phyloP scores from a whole-genome alignment of 2,329 filamentous ascomycete species.

The Zymoseptoria passerinii region DNA sequence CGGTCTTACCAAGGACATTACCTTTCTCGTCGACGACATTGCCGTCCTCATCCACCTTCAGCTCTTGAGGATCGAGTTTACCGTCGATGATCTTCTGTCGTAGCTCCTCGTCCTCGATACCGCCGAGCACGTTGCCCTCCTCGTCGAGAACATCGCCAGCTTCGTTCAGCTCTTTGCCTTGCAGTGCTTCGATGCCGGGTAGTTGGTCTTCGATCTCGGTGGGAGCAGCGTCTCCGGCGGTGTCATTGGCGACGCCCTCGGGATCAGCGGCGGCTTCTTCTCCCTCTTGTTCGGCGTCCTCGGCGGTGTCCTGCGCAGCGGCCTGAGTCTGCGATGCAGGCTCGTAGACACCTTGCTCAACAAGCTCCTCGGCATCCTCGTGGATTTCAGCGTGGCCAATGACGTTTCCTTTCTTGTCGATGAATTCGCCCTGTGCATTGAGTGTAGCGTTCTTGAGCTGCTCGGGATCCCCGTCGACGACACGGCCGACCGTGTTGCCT shows the following conservation, averaged over 20 bases:
- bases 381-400: conserved; percentile 45
- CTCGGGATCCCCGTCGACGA: conserved; percentile 41
- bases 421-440: conserved; percentile 47
- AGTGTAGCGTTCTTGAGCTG: conserved; percentile 42
- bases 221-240: conserved; percentile 19
- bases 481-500: conserved; percentile 42
- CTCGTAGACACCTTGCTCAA: conserved; percentile 39
- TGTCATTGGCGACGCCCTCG: conserved; percentile 26
- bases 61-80: conserved; percentile 38
- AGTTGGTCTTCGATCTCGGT: conserved; percentile 41
- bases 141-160: conserved; percentile 43
- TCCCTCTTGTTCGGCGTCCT: conserved; percentile 32
- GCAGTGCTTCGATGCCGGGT: conserved; percentile 44
- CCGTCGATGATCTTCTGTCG: conserved; percentile 31
- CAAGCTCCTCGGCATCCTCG: conserved; percentile 35
- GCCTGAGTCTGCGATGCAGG: conserved; percentile 35
- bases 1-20: conserved; percentile 44
- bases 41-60: conserved; percentile 44
- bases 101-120: conserved; percentile 40
- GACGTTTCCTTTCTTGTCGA: conserved; percentile 47
- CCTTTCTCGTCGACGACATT: conserved; percentile 44
- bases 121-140: conserved; percentile 42
- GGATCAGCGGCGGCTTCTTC: conserved; percentile 24
- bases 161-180: conserved; percentile 44
- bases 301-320: conserved; percentile 33